Evolutionary conservation across 2,329 filamentous ascomycete species (phyloP).

Genomic region (Botrytis paeoniae): DNA sequence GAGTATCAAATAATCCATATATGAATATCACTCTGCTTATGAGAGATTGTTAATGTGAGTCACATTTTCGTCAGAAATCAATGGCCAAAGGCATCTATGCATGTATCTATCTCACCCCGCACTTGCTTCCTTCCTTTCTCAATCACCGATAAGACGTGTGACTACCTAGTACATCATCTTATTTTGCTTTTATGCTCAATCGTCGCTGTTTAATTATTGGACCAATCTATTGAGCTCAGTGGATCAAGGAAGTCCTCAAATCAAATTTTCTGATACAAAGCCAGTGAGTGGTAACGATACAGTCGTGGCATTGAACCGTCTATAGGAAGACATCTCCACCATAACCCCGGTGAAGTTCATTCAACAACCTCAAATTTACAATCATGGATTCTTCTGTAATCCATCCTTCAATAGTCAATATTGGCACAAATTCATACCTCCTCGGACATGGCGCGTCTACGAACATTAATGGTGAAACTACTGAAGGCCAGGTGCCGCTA

Average conservation of each 20-base stretch:
- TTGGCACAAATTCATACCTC: background rate
- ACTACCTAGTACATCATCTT: background rate
- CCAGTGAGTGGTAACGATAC: background rate
- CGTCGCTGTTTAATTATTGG: background rate
- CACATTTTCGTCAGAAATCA: background rate
- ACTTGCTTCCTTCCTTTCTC: background rate
- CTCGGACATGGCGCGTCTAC: background rate
- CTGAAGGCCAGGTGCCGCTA: background rate
- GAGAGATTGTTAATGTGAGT: background rate
- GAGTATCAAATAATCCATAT: background rate
- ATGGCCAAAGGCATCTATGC: background rate
- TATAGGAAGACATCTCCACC: background rate
- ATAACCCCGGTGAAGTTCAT: background rate
- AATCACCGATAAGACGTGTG: background rate
- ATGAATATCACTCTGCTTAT: background rate
- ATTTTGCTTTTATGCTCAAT: background rate
- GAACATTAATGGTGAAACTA: background rate
- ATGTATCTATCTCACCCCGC: background rate
- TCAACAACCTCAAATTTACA: background rate
- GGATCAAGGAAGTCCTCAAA: background rate
- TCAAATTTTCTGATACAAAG: background rate
- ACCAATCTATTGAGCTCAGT: background rate
- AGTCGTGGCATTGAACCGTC: background rate
- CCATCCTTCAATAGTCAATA: background rate
- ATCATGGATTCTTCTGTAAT: background rate